Percentiles rank a stretch among this genome's conserved stretches.
Conservation (phyloP, 768 basidiomycete genomes). For the Collybia sordida region DNA sequence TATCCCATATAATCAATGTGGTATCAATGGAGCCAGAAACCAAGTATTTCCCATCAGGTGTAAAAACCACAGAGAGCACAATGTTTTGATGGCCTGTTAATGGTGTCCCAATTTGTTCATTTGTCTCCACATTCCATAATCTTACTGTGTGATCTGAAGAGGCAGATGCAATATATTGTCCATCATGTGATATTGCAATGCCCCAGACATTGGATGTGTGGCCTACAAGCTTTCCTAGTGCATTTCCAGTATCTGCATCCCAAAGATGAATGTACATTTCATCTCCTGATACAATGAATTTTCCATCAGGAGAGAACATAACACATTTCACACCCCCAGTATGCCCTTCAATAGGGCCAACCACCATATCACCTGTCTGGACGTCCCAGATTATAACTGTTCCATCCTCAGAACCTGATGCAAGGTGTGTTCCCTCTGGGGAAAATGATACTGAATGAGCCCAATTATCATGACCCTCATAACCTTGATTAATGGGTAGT, state of each 20-base stretch:
- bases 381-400: not conserved
- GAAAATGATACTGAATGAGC: not conserved
- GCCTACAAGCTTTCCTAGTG: not conserved
- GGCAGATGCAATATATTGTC: too few relatives aligned
- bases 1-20: conserved; percentile 1
- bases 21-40: conserved; percentile 2
- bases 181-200: too few relatives aligned
- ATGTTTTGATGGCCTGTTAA: not conserved
- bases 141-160: too few relatives aligned
- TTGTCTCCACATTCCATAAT: conserved; percentile 18
- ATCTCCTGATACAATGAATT: not conserved
- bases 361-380: conserved; percentile 10
- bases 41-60: conserved; percentile 4
- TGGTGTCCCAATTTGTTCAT: not conserved
- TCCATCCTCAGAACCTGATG: not conserved
- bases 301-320: not conserved
- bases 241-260: not conserved
- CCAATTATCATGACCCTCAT: not conserved
- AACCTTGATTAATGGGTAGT: too few relatives aligned
- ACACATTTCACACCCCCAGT: conserved; percentile 9
- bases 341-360: too few relatives aligned
- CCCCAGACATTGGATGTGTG: too few relatives aligned
- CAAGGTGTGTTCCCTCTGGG: not conserved
- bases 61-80: not conserved
- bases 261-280: not conserved